Evolutionary conservation across 202 grass and related monocot genomes (phyloP).

Genomic region (Zizania palustris): DNA sequence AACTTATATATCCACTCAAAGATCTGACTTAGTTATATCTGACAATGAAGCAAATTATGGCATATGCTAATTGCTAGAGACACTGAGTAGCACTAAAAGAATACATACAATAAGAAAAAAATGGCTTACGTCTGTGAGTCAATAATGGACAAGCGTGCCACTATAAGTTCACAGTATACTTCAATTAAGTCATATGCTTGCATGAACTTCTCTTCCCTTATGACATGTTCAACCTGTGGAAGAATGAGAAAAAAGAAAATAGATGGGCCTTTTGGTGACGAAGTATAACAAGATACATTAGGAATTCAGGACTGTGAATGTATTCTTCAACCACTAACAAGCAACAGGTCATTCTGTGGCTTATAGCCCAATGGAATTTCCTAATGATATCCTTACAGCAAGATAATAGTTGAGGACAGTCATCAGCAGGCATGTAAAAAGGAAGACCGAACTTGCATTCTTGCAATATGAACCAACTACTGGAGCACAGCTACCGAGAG

Average conservation of each 20-base stretch:
- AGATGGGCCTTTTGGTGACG: constrained; percentile 11
- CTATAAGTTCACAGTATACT: constrained; percentile 92
- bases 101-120: constrained; percentile 21
- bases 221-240: constrained; percentile 96
- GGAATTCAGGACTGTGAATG: not conserved
- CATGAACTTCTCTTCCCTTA: constrained; percentile 93
- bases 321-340: not conserved
- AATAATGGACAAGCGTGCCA: constrained; percentile 85
- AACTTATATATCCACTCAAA: not conserved
- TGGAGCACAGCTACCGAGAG: not conserved
- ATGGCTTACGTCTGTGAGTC: constrained; percentile 86
- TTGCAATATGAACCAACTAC: not conserved
- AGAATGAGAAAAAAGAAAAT: not conserved
- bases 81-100: constrained; percentile 14
- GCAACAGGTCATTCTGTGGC: not conserved
- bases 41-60: not conserved
- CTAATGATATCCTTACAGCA: not conserved
- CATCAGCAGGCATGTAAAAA: not conserved
- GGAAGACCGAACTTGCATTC: not conserved
- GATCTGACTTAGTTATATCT: not conserved
- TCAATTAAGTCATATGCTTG: constrained; percentile 90
- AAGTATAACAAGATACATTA: not conserved
- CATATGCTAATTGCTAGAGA: constrained; percentile 29
- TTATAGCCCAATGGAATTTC: not conserved
- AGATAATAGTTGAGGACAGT: not conserved